Percentiles rank a stretch among this genome's conserved stretches.
phyloP scores from a whole-genome alignment of 2,329 filamentous ascomycete species.

The Fusarium sp. region DNA sequence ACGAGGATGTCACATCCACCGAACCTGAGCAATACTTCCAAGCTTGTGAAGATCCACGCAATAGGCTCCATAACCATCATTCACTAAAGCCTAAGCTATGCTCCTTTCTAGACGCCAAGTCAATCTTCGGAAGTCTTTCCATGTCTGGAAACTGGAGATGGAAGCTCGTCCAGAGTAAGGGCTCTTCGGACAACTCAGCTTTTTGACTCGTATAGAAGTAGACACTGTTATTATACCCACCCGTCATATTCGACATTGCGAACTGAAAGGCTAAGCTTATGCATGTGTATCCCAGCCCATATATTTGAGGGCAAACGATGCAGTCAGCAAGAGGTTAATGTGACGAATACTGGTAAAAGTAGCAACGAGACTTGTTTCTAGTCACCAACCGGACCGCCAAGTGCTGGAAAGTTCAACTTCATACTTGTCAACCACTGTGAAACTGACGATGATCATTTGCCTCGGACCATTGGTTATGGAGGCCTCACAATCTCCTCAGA shows the following conservation, averaged over 20 bases:
- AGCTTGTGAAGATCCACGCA: rapidly evolving
- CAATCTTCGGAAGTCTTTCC: not conserved
- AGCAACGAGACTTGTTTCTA: not conserved
- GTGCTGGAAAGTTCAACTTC: not conserved
- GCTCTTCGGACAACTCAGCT: not conserved
- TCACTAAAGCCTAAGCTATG: not conserved
- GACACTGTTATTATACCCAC: rapidly evolving
- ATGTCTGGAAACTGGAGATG: not conserved
- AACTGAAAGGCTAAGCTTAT: not conserved
- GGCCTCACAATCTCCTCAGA: not conserved
- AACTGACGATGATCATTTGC: rapidly evolving
- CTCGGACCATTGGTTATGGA: rapidly evolving
- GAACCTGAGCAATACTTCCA: not conserved
- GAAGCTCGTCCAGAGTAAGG: not conserved
- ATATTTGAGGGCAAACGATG: not conserved
- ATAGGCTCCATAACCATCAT: not conserved
- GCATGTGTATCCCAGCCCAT: not conserved
- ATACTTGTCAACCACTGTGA: not conserved
- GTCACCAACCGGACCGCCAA: rapidly evolving
- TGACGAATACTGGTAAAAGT: rapidly evolving
- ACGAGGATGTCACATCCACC: not conserved
- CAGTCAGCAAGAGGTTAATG: too few species aligned
- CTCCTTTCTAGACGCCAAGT: too few species aligned
- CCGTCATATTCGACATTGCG: too few species aligned
- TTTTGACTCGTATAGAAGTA: not conserved